Conservation (phyloP, 2,329 filamentous ascomycete genomes). For the Neurospora sp. region DNA sequence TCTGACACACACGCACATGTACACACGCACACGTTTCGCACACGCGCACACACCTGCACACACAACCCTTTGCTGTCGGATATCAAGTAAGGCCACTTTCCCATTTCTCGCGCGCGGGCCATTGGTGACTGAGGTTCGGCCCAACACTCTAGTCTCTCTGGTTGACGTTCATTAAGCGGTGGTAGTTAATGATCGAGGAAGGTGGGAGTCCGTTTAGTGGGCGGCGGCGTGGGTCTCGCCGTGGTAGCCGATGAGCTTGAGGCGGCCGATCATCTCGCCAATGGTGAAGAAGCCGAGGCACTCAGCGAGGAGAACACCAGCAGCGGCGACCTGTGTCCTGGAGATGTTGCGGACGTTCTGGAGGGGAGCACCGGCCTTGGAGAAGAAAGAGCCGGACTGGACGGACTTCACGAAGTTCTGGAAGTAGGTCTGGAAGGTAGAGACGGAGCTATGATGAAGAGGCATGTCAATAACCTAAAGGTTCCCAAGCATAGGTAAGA, state of each 20-base stretch:
- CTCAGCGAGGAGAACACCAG: conserved; percentile 74
- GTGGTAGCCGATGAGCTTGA: conserved; percentile 92
- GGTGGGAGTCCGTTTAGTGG: conserved; percentile 40
- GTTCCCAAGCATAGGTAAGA: conserved; percentile 1
- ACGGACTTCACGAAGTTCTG: conserved; percentile 60
- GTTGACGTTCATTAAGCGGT: neutral
- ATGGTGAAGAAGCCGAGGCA: conserved; percentile 94
- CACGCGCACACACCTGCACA: neutral
- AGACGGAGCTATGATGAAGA: conserved; percentile 48
- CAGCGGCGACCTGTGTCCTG: conserved; percentile 58
- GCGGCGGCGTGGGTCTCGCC: conserved; percentile 51
- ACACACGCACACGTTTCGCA: neutral
- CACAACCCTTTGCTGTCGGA: conserved; percentile 1
- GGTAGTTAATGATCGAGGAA: neutral
- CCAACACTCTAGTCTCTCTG: neutral
- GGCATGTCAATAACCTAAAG: conserved; percentile 6
- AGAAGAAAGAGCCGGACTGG: conserved; percentile 21
- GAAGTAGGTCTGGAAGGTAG: conserved; percentile 81
- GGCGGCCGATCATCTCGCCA: conserved; percentile 89
- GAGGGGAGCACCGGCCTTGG: conserved; percentile 33
- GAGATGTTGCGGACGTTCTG: conserved; percentile 57
- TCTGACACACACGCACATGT: conserved; percentile 13
- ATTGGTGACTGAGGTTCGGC: neutral
- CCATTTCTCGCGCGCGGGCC: neutral
- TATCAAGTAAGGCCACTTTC: neutral